phyloP scores from a whole-genome alignment of 2,329 filamentous ascomycete species.

The Xylariaceae sp. region DNA sequence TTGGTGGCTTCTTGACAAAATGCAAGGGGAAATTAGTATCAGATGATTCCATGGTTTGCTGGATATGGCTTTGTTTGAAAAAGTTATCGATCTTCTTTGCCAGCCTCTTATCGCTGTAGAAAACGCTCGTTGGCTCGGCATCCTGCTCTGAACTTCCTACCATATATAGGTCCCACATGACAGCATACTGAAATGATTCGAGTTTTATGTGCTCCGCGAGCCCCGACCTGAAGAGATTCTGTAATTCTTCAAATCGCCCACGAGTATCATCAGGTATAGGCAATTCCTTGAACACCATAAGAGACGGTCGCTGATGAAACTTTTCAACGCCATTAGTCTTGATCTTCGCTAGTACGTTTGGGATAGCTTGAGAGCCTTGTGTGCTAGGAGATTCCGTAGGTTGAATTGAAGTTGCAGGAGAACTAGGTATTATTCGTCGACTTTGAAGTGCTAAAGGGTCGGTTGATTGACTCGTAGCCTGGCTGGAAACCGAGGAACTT shows the following conservation, averaged over 20 bases:
- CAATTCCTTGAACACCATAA: background rate
- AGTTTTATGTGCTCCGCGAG: background rate
- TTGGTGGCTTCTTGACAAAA: background rate
- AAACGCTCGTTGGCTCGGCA: background rate
- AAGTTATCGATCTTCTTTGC: background rate
- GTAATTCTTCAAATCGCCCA: background rate
- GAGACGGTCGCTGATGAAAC: too few species aligned
- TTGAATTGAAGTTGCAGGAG: background rate
- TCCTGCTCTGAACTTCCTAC: background rate
- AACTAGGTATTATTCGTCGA: background rate
- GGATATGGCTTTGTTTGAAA: background rate
- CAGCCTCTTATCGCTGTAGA: background rate
- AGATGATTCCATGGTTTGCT: background rate
- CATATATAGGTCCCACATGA: background rate
- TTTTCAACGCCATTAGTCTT: background rate
- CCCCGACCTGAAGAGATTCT: background rate
- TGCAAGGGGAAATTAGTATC: background rate
- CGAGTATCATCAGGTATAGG: background rate
- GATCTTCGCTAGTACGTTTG: background rate
- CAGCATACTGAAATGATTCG: background rate
- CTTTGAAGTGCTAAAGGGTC: background rate
- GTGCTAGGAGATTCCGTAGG: background rate
- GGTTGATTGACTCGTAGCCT: background rate
- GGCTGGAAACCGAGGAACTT: background rate
- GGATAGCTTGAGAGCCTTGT: background rate